Percentiles rank a stretch among this genome's conserved stretches.
These are phyloP conservation scores for Leccinum disarticulatum DNA, from an alignment of 768 basidiomycete genomes.

Conservation along the genomic window DNA sequence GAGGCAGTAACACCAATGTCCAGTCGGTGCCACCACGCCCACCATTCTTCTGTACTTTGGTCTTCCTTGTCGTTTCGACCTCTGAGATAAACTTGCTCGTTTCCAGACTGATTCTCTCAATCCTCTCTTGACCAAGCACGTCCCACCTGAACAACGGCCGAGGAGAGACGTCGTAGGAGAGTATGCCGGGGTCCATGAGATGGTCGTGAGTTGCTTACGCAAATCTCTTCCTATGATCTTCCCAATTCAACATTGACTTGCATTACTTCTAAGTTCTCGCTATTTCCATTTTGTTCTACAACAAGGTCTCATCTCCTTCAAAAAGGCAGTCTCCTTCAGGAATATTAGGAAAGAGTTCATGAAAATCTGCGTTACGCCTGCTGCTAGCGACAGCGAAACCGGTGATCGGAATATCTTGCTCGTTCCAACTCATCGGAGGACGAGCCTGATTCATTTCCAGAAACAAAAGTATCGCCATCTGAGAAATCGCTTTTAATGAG, in stretches of 20 bases:
- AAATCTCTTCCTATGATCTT: conserved; percentile 10
- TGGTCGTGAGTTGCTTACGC: conserved; percentile 62
- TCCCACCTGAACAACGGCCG: conserved; percentile 75
- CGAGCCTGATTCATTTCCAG: no score
- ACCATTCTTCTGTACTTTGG: conserved; percentile 5
- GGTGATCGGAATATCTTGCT: no score
- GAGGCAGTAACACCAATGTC: conserved; percentile 8
- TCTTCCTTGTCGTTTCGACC: not conserved
- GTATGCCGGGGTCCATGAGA: conserved; percentile 70
- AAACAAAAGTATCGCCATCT: no score
- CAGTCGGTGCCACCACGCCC: not conserved
- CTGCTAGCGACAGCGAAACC: no score
- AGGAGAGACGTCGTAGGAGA: conserved; percentile 72
- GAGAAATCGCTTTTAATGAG: no score
- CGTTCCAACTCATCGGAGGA: no score
- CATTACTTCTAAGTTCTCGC: conserved; percentile 1
- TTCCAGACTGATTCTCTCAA: conserved; percentile 78
- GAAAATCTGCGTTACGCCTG: no score
- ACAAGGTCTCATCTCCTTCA: no score
- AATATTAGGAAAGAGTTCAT: no score
- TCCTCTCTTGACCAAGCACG: conserved; percentile 81
- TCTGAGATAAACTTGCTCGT: conserved; percentile 1
- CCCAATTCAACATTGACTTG: conserved; percentile 5
- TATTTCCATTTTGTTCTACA: conserved; percentile 4
- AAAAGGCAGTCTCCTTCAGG: no score